Evolutionary conservation across 768 basidiomycete genomes (phyloP).

Genomic region (Tulasnella sp.): DNA sequence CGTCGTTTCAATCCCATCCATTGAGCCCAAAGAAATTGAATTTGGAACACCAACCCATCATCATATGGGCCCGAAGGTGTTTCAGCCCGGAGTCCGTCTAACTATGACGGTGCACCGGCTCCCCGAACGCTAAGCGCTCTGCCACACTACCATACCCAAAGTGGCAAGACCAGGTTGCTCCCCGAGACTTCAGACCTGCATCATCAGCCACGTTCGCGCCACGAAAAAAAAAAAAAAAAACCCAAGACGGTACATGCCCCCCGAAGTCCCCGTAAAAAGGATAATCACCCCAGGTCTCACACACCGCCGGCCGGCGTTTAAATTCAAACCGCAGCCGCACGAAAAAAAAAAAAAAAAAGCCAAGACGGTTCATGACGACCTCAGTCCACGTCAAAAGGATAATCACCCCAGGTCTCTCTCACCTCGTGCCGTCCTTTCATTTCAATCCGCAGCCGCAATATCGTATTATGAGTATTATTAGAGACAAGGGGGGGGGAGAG

Average conservation of each 20-base stretch:
- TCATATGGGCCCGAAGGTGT: background rate
- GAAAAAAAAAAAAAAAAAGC: background rate
- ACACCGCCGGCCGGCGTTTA: background rate
- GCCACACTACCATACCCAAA: background rate
- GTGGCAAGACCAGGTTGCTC: background rate
- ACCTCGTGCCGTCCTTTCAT: background rate
- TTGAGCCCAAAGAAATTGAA: background rate
- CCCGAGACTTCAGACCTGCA: background rate
- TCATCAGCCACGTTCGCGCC: background rate
- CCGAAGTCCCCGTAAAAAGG: background rate
- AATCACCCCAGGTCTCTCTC: background rate
- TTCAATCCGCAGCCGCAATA: conserved; percentile 4
- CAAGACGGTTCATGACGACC: background rate
- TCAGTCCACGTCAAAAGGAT: background rate
- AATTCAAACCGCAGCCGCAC: conserved; percentile 1
- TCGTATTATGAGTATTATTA: background rate
- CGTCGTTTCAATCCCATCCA: background rate
- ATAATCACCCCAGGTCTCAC: background rate
- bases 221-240: no score
- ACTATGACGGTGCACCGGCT: background rate
- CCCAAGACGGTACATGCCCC: background rate
- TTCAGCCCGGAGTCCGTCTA: background rate
- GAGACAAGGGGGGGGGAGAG: background rate
- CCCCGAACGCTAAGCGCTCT: background rate
- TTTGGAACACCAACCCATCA: no score